phyloP scores from a whole-genome alignment of 192 early-diverging fungal genomes.

The Entophlyctis luteolus region DNA sequence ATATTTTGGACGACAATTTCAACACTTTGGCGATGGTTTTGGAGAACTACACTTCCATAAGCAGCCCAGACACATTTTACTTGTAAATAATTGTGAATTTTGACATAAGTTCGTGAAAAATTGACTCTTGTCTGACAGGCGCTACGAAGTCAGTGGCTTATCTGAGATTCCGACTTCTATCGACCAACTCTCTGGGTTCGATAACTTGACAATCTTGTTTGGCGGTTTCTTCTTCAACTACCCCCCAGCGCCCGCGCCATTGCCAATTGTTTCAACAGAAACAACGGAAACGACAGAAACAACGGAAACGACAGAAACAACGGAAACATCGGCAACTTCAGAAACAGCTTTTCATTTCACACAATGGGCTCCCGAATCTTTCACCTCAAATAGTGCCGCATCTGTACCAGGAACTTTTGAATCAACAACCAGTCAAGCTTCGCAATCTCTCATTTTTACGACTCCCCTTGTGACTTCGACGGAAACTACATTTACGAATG shows the following conservation, averaged over 20 bases:
- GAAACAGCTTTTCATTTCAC: not conserved
- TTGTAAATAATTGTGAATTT: not conserved
- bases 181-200: not conserved
- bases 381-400: not conserved
- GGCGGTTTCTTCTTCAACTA: slow-evolving; percentile 17
- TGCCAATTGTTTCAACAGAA: not conserved
- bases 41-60: not conserved
- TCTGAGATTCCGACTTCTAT: not conserved
- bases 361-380: not conserved
- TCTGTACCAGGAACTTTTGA: not conserved
- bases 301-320: not conserved
- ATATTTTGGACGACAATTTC: slow-evolving; percentile 9
- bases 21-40: not conserved
- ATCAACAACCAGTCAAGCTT: too few relatives aligned
- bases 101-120: not conserved
- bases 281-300: not conserved
- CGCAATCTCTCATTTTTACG: too few relatives aligned
- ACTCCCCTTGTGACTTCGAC: too few relatives aligned
- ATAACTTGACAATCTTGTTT: not conserved
- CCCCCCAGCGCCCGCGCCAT: not conserved
- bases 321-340: not conserved
- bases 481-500: too few relatives aligned
- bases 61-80: slow-evolving; percentile 6
- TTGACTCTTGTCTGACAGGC: not conserved
- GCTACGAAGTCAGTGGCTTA: not conserved